Evolutionary conservation across 768 basidiomycete species (phyloP).

Genomic region (Naematelia encephala): DNA sequence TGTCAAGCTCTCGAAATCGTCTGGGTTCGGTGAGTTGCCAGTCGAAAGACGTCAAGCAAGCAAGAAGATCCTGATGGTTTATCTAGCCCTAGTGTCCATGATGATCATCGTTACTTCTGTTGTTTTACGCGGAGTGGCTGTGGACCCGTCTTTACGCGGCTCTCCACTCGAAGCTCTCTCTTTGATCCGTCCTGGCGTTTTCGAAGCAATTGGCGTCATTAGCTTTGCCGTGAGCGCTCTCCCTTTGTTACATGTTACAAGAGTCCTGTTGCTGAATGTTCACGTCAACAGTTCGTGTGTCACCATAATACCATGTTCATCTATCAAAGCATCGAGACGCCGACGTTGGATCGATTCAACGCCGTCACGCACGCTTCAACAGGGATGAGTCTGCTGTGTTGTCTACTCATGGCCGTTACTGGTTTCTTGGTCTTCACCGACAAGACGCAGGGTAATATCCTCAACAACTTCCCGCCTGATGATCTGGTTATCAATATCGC

Average conservation of each 20-base stretch:
- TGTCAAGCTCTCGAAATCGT: conserved; percentile 90
- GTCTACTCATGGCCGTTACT: conserved; percentile 75
- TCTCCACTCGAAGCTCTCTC: conserved; percentile 71
- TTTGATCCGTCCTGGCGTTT: conserved; percentile 72
- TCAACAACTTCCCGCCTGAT: conserved; percentile 85
- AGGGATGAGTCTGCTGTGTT: conserved; percentile 74
- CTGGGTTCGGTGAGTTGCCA: conserved; percentile 74
- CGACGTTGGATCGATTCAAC: conserved; percentile 90
- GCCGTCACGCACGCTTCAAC: conserved; percentile 91
- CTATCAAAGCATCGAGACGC: conserved; percentile 86
- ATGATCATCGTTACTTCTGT: conserved; percentile 84
- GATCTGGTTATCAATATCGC: conserved; percentile 94
- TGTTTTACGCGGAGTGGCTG: conserved; percentile 74
- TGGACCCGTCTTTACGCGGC: conserved; percentile 70
- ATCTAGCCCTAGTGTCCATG: conserved; percentile 62
- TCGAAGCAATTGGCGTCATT: conserved; percentile 96
- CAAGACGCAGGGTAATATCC: conserved; percentile 82
- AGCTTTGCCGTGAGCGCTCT: conserved; percentile 46
- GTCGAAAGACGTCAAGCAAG: neutral
- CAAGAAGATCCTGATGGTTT: neutral
- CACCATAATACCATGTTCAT: conserved; percentile 97
- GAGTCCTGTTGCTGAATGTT: conserved; percentile 1
- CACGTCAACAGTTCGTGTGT: conserved; percentile 72
- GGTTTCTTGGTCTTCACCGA: conserved; percentile 87
- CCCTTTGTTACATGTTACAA: neutral